A percentile compares a stretch with the other conserved stretches of the same genome.
Evolutionary conservation across 225 moss, liverwort and hornwort species (phyloP).

Genomic region (Physcomitrium patens): DNA sequence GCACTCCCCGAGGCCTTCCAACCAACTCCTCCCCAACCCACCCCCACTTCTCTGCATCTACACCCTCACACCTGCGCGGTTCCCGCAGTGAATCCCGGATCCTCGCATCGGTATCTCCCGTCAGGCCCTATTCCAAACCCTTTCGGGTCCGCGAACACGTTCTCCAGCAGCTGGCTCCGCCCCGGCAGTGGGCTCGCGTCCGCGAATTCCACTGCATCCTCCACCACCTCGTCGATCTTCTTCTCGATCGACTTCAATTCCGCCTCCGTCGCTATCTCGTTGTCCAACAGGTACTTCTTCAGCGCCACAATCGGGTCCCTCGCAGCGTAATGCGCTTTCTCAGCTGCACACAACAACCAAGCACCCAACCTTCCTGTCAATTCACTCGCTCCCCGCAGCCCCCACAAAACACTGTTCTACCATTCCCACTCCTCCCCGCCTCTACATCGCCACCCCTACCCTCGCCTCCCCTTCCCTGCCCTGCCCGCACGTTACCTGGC

Average conservation of each 20-base stretch:
- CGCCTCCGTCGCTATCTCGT: constrained; percentile 66
- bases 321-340: constrained; percentile 88
- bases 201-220: constrained; percentile 91
- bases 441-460: no score
- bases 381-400: background rate
- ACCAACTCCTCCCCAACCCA: no score
- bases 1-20: no score
- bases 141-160: constrained; percentile 87
- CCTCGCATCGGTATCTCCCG: constrained; percentile 93
- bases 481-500: constrained; percentile 51
- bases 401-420: no score
- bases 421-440: no score
- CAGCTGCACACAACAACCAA: constrained; percentile 58
- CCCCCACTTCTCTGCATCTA: no score
- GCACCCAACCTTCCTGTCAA: constrained; percentile 5
- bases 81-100: constrained; percentile 88
- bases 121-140: constrained; percentile 96
- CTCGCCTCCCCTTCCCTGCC: no score
- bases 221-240: constrained; percentile 78
- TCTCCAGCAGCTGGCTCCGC: constrained; percentile 92
- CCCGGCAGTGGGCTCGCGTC: constrained; percentile 88
- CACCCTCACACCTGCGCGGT: constrained; percentile 76
- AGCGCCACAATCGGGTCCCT: constrained; percentile 83
- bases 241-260: constrained; percentile 88
- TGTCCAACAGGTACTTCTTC: constrained; percentile 83